phyloP scores from a whole-genome alignment of 2,329 filamentous ascomycete genomes.

The Cordyceps cicadae region DNA sequence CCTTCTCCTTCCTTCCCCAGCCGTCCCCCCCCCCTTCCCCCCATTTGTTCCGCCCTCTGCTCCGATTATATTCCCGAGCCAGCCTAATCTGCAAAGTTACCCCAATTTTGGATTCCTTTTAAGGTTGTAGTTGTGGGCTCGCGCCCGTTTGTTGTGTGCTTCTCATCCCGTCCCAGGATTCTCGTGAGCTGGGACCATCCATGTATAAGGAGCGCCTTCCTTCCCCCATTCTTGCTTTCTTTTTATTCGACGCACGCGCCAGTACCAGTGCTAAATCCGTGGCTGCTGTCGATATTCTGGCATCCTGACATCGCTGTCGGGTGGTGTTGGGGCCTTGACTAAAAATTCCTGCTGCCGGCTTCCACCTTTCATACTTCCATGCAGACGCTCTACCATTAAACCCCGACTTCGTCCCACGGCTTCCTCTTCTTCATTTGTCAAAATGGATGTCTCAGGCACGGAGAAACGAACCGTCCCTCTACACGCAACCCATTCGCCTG shows the following conservation, averaged over 20 bases:
- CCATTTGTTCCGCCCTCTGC: background rate
- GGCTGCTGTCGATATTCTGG: background rate
- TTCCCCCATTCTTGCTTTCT: background rate
- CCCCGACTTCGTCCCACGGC: background rate
- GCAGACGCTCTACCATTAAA: background rate
- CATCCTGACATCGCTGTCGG: background rate
- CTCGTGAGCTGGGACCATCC: background rate
- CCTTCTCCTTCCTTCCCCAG: background rate
- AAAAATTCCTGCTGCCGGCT: background rate
- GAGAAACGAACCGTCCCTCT: background rate
- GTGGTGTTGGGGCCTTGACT: background rate
- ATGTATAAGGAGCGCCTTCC: background rate
- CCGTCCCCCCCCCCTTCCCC: background rate
- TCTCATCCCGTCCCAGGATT: background rate
- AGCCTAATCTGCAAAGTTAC: background rate
- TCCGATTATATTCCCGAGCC: slow-evolving; percentile 7
- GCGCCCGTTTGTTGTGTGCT: background rate
- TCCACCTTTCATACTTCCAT: background rate
- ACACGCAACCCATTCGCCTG: background rate
- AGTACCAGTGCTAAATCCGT: background rate
- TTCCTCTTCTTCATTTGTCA: background rate
- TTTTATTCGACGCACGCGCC: background rate
- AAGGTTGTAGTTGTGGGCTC: background rate
- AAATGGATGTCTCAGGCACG: background rate
- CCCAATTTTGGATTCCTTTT: background rate